Conservation (phyloP, 257 asterid species). For the Sherardia arvensis region DNA sequence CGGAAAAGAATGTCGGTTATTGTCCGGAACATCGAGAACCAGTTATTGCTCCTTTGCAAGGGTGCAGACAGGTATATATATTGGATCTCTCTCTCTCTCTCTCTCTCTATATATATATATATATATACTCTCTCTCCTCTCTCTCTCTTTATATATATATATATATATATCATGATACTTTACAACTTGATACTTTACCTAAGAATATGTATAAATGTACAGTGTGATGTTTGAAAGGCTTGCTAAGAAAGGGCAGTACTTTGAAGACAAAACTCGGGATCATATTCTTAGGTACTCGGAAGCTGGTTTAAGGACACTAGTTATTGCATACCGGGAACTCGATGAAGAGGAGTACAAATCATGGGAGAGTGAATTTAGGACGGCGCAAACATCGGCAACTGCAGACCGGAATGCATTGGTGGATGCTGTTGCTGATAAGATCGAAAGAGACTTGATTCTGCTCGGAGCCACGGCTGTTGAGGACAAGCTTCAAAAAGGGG, state of each 20-base stretch:
- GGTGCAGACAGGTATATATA: constrained; percentile 99
- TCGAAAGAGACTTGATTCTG: constrained; percentile 67
- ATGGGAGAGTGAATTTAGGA: constrained; percentile 71
- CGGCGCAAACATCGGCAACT: constrained; percentile 54
- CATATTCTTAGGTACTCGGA: constrained; percentile 76
- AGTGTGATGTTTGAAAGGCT: constrained; percentile 87
- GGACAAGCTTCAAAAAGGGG: constrained; percentile 98
- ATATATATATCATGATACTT: not conserved
- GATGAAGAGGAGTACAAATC: constrained; percentile 50
- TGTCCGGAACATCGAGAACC: constrained; percentile 52
- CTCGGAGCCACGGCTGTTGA: constrained; percentile 96
- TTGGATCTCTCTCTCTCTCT: constrained; percentile 9
- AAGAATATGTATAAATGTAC: constrained; percentile 12
- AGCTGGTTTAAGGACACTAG: constrained; percentile 86
- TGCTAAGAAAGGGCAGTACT: constrained; percentile 34
- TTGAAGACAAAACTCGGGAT: constrained; percentile 44
- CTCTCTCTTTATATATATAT: too few relatives aligned
- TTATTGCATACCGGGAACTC: constrained; percentile 77
- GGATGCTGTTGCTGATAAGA: constrained; percentile 74
- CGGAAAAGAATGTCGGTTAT: constrained; percentile 95
- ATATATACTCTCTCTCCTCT: too few relatives aligned
- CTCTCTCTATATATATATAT: not conserved
- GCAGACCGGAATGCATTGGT: constrained; percentile 68
- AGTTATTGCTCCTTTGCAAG: constrained; percentile 78
- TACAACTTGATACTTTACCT: constrained; percentile 1